Percentiles rank a stretch among this genome's conserved stretches.
These are phyloP conservation scores for Apiospora aurea DNA, from an alignment of 2,329 filamentous ascomycete genomes.

Conservation along the genomic window DNA sequence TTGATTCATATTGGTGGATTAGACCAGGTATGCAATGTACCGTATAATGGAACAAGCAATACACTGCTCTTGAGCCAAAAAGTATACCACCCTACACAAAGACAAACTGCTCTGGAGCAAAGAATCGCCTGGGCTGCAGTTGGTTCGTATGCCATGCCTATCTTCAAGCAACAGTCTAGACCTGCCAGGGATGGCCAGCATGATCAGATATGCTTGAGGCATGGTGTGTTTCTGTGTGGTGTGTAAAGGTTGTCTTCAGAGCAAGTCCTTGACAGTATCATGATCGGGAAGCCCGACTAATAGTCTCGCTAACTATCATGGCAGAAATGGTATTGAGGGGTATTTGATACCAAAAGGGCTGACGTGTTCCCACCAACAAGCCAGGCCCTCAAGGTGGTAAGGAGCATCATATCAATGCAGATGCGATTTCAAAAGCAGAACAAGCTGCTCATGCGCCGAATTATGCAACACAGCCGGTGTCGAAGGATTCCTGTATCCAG, in stretches of 20 bases:
- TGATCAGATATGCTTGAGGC: not conserved
- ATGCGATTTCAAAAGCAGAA: not conserved
- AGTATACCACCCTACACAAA: not conserved
- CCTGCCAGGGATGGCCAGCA: not conserved
- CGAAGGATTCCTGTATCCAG: not conserved
- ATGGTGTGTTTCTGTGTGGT: not conserved
- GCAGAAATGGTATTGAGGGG: not conserved
- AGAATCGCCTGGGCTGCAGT: not conserved
- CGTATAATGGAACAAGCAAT: slow-evolving; percentile 2
- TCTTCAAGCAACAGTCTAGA: not conserved
- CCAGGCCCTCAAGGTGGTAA: not conserved
- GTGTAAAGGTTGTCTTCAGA: not conserved
- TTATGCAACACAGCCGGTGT: not conserved
- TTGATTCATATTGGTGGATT: slow-evolving; percentile 3
- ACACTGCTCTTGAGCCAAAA: not conserved
- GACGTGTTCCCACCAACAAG: slow-evolving; percentile 21
- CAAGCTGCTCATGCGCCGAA: not conserved
- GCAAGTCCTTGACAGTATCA: not conserved
- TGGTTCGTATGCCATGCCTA: not conserved
- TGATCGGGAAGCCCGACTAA: not conserved
- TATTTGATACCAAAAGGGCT: slow-evolving; percentile 11
- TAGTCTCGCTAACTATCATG: not conserved
- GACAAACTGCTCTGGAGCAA: not conserved
- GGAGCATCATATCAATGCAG: not conserved
- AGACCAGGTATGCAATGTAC: slow-evolving; percentile 1